Percentiles rank a stretch among this genome's conserved stretches.
Evolutionary conservation across 2,329 filamentous ascomycete genomes (phyloP).

Genomic region (Plectosphaerella sp.): DNA sequence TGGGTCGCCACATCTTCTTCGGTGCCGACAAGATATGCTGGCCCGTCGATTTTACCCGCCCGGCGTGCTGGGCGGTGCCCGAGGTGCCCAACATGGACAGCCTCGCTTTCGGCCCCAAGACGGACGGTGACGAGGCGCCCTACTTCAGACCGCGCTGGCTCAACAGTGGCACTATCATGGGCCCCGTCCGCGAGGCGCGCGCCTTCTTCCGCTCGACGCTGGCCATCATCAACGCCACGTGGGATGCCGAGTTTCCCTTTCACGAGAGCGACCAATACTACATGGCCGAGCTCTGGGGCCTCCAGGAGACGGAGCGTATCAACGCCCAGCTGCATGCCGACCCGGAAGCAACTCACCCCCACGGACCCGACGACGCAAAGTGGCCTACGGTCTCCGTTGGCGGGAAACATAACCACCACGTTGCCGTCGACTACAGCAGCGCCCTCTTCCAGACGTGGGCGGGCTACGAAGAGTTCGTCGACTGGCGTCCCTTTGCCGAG

Average conservation of each 20-base stretch:
- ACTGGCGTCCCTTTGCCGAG: conserved; percentile 25
- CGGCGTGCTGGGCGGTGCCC: conserved; percentile 36
- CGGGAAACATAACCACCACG: conserved; percentile 21
- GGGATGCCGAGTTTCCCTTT: conserved; percentile 23
- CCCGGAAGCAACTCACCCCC: conserved; percentile 9
- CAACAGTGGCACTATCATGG: conserved; percentile 42
- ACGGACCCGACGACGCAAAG: conserved; percentile 13
- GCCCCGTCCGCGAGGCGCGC: conserved; percentile 27
- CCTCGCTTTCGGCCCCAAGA: conserved; percentile 29
- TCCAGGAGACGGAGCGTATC: conserved; percentile 36
- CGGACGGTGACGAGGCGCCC: conserved; percentile 22
- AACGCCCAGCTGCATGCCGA: conserved; percentile 17
- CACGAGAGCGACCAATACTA: conserved; percentile 38
- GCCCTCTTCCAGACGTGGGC: conserved; percentile 33
- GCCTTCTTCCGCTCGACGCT: conserved; percentile 23
- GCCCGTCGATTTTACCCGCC: conserved; percentile 26
- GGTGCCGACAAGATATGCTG: conserved; percentile 41
- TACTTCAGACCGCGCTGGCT: conserved; percentile 33
- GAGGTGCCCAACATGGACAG: conserved; percentile 23
- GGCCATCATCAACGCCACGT: conserved; percentile 24
- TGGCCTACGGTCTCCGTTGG: conserved; percentile 13
- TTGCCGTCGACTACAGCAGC: conserved; percentile 35
- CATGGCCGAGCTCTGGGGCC: conserved; percentile 34
- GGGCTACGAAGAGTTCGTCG: conserved; percentile 27
- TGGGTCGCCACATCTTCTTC: conserved; percentile 36